phyloP scores from a whole-genome alignment of 2,329 filamentous ascomycete species.

The Xylaria polymorpha region DNA sequence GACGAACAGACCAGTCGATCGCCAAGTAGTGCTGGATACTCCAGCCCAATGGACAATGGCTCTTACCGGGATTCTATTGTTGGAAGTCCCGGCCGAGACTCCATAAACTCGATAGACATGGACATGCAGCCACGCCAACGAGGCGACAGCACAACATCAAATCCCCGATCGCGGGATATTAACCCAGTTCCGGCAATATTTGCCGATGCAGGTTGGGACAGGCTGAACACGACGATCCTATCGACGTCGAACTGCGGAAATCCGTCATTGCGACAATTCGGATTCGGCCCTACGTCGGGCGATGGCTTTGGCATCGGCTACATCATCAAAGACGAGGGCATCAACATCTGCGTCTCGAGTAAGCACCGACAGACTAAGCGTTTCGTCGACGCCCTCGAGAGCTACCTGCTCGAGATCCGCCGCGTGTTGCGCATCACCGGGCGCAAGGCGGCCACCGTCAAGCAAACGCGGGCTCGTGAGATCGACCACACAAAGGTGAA shows the following conservation, averaged over 20 bases:
- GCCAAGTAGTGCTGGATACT: constrained; percentile 70
- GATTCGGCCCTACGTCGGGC: constrained; percentile 92
- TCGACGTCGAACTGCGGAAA: constrained; percentile 99
- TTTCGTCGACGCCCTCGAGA: constrained; percentile 89
- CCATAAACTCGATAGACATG: constrained; percentile 58
- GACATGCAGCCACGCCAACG: constrained; percentile 56
- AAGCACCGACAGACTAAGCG: constrained; percentile 94
- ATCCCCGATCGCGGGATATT: constrained; percentile 54
- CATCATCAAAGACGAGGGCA: constrained; percentile 94
- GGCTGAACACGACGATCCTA: constrained; percentile 91
- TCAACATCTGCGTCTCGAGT: constrained; percentile 90
- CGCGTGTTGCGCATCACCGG: constrained; percentile 80
- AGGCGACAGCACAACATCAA: constrained; percentile 66
- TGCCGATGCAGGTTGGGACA: constrained; percentile 90
- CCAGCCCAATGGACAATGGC: constrained; percentile 66
- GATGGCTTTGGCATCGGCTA: constrained; percentile 98
- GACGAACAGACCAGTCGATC: constrained; percentile 74
- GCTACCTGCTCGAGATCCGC: constrained; percentile 89
- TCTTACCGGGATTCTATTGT: constrained; percentile 60
- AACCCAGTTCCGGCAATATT: constrained; percentile 81
- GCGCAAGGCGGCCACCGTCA: constrained; percentile 55
- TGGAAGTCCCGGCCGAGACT: constrained; percentile 66
- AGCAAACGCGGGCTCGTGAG: constrained; percentile 65
- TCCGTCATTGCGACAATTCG: constrained; percentile 92
- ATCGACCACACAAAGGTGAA: constrained; percentile 56